These are phyloP conservation scores for Xylariaceae sp. DNA, from an alignment of 2,329 filamentous ascomycete species.

Conservation along the genomic window DNA sequence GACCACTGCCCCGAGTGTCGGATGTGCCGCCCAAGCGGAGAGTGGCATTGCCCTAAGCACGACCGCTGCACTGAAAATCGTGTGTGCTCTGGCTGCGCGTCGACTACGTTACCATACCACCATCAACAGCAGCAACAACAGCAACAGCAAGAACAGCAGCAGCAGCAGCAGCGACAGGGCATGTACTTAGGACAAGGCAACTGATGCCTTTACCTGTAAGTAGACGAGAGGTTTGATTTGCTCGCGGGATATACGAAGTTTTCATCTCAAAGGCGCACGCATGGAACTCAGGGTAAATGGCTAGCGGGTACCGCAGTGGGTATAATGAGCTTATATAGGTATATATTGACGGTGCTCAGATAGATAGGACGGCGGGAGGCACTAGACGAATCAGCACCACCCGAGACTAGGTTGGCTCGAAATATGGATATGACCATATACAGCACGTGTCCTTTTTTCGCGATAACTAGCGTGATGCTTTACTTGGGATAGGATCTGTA, in stretches of 20 bases:
- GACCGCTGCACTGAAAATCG: conserved; percentile 39
- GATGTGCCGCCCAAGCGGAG: conserved; percentile 36
- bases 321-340: conserved; percentile 25
- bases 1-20: conserved; percentile 43
- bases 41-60: conserved; percentile 45
- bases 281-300: conserved; percentile 20
- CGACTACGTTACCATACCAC: conserved; percentile 30
- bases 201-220: conserved; percentile 1
- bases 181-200: conserved; percentile 22
- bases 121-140: conserved; percentile 23
- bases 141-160: conserved; percentile 15
- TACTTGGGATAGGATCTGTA: too few relatives aligned
- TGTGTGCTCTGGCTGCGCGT: conserved; percentile 38
- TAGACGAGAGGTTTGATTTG: conserved; percentile 22
- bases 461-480: too few relatives aligned
- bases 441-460: conserved; percentile 2
- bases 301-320: conserved; percentile 27
- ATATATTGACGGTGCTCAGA: conserved; percentile 26
- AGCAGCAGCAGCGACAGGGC: conserved; percentile 19
- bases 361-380: conserved; percentile 26
- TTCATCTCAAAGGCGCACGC: conserved; percentile 26
- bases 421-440: too few relatives aligned
- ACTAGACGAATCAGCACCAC: conserved; percentile 21
- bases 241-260: conserved; percentile 20
- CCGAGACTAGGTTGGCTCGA: conserved; percentile 16